These are phyloP conservation scores for Escallonia rubra DNA, from an alignment of 129 eudicot species.

Conservation along the genomic window DNA sequence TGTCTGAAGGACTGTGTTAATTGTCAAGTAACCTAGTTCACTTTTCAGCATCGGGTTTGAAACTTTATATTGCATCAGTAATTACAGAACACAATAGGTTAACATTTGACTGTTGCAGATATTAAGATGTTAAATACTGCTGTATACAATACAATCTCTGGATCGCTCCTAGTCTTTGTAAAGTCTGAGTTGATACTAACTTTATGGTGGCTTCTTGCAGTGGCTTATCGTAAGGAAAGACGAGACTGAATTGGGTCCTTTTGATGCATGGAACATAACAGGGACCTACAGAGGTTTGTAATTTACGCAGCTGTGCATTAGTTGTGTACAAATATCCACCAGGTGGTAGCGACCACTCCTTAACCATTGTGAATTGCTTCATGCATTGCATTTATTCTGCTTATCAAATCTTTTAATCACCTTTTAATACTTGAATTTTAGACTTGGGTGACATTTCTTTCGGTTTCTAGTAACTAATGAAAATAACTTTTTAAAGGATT, in stretches of 20 bases:
- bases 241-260: conserved; percentile 64
- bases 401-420: not conserved
- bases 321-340: not conserved
- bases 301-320: conserved; percentile 11
- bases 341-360: too few relatives aligned
- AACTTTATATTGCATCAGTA: not conserved
- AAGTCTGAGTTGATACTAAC: too few relatives aligned
- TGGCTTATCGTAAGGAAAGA: conserved; percentile 86
- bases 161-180: too few relatives aligned
- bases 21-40: not conserved
- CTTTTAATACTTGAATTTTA: not conserved
- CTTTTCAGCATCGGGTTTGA: not conserved
- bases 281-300: conserved; percentile 90
- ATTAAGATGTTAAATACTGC: too few relatives aligned
- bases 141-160: not conserved
- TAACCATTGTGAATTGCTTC: not conserved
- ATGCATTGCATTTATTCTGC: not conserved
- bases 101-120: not conserved
- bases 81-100: not conserved
- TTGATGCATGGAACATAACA: conserved; percentile 82
- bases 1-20: not conserved
- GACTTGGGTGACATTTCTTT: not conserved
- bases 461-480: not conserved
- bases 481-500: not conserved
- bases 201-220: conserved; percentile 30